Conservation (phyloP, 2,329 filamentous ascomycete genomes). For the Thielaviopsis euricoi region DNA sequence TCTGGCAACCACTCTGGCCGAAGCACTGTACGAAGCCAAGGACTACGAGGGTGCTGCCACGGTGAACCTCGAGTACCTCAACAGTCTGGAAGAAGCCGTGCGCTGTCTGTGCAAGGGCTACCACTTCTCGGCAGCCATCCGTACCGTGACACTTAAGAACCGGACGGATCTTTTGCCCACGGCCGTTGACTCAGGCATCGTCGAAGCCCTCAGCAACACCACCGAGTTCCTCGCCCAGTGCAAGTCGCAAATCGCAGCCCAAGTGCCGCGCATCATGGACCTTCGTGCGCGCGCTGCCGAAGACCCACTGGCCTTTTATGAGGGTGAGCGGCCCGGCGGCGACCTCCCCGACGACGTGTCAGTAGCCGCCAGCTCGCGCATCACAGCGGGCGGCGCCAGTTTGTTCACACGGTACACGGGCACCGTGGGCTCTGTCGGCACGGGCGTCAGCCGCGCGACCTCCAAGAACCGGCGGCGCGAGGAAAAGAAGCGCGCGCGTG, state of each 20-base stretch:
- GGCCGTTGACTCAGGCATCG: constrained; percentile 62
- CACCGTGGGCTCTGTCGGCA: constrained; percentile 53
- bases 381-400: constrained; percentile 59
- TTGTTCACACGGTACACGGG: constrained; percentile 89
- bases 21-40: constrained; percentile 66
- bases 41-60: constrained; percentile 67
- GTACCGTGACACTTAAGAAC: constrained; percentile 47
- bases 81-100: constrained; percentile 52
- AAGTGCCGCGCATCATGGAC: constrained; percentile 73
- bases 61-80: constrained; percentile 68
- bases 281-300: constrained; percentile 64
- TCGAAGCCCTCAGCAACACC: constrained; percentile 63
- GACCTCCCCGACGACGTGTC: constrained; percentile 88
- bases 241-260: constrained; percentile 65
- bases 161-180: constrained; percentile 45
- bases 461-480: constrained; percentile 78
- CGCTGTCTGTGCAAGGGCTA: constrained; percentile 75
- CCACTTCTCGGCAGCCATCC: constrained; percentile 76
- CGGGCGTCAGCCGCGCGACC: constrained; percentile 60
- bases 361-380: constrained; percentile 63
- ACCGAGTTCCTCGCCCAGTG: constrained; percentile 92
- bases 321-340: constrained; percentile 50
- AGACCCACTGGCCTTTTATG: constrained; percentile 80
- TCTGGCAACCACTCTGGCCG: constrained; percentile 59
- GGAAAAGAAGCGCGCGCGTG: constrained; percentile 85